Evolutionary conservation across 2,329 filamentous ascomycete species (phyloP), one percentile per base, ranked within the genome.

Genomic region (Fonsecaea pugnacius): DNA sequence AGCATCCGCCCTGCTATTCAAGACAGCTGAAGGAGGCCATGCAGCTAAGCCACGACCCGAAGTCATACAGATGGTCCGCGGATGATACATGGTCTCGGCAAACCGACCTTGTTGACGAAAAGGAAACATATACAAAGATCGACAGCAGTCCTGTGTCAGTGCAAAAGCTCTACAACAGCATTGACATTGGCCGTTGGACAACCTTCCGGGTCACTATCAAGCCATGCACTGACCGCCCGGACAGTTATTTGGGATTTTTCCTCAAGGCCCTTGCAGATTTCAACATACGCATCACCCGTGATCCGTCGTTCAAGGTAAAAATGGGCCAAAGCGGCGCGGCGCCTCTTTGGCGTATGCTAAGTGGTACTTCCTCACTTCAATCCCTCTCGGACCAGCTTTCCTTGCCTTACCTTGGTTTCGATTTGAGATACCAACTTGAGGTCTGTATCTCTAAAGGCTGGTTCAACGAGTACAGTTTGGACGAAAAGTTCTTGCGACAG

Each of bases 391-490:
- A 70, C 14, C 67, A 72, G 30, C 43, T 59, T 24, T 57, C 65
- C 4, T 66, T 68, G 2, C 68, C 71, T 76, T 69, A 77, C 60
- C 80, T 94, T 3, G 79, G 85, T 0, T 97, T 92, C 66, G 78
- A 87, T 0, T 85, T 96, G 1, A 85, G 91, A 16, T 99, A 98
- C 73, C 92, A 96, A 74, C 84, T 99, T 0, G 94, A 99, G 75
- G 93, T 92, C 0, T 98, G 94, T 73, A 83, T 98, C n/a, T 96
- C 93, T 0, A 86, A 89, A 32, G 87, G 88, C 0, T 82, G 87
- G 27, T 78, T 99, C 12, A 89, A 89, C 59, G 94, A 97, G 74
- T 86, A 91, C 73, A 90, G 85, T 53, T 84, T 98, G 51, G 83
- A 80, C 0, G 74, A 77, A 1, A 82, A 86, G 2, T 98, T 98